Base-by-base conservation (phyloP, 768 basidiomycete species). In the Coprinopsis strossmayeri region DNA sequence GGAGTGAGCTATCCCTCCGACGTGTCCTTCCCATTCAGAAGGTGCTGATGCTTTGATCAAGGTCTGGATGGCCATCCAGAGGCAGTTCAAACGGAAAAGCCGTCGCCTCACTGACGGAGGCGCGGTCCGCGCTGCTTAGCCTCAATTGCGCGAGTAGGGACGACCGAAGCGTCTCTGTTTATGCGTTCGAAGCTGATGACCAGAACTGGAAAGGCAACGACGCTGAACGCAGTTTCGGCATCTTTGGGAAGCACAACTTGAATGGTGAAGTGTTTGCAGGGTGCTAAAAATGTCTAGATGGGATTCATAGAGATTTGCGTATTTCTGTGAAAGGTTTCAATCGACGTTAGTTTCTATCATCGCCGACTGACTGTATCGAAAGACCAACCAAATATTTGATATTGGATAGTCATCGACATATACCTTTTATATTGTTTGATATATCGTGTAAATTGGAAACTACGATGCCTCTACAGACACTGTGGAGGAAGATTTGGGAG, bases 11-110 rank as follows among this genome's bases (percentile, higher is more conserved):
- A 5, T 30, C 34, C n/a, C 7, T 21, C 38, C 34, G 18, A 18
- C 1, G 9, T 12, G 41, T 2, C 20, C 13, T 30, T 21, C 3
- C 11, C 21, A 12, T 26, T 30, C n/a, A n/a, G n/a, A n/a, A n/a
- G 27, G 27, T 15, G n/a, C 13, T 41, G 7, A 15, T 23, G 35
- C 5, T 10, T 11, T 5, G 11, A 28, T n/a, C n/a, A 34, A 69
- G 67, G 56, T 63, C 68, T 23, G 71, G 69, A 23, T 72, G 69
- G 69, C 68, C 71, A 12, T 71, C 71, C 7, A 60, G 69, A 21
- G 71, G 71, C 3, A 41, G 49, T 3, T 52, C 44, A 10, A 52
- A 55, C 32, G 64, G 66, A 18, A 58, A 41, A 0, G 70, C 67
- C 1, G 63, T 61, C 3, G 57, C 67, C 5, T 67, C 67, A 0